Evolutionary conservation across 176 grass and related monocot species (phyloP).

Genomic region (Aegilops longissima): DNA sequence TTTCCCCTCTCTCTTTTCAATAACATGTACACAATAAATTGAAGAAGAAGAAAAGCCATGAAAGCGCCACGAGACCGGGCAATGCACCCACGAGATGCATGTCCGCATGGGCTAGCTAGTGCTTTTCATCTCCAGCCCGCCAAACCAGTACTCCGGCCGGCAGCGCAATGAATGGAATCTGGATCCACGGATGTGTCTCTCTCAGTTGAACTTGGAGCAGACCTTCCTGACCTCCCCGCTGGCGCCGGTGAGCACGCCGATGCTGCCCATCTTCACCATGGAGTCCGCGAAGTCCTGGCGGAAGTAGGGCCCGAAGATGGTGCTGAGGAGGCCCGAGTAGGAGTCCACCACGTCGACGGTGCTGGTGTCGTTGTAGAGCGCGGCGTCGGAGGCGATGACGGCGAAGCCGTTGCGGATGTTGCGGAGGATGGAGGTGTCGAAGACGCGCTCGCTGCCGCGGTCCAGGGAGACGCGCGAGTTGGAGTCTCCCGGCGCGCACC

Average conservation of each 20-base stretch:
- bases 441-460: slow-evolving; percentile 56
- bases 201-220: slow-evolving; percentile 84
- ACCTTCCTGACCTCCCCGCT: slow-evolving; percentile 66
- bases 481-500: slow-evolving; percentile 65
- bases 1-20: background rate
- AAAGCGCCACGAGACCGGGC: background rate
- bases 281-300: slow-evolving; percentile 67
- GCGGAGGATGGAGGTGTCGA: slow-evolving; percentile 74
- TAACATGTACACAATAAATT: slow-evolving; percentile 34
- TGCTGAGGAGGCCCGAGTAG: slow-evolving; percentile 52
- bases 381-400: slow-evolving; percentile 71
- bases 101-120: background rate
- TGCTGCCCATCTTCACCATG: slow-evolving; percentile 75
- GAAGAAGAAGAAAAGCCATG: slow-evolving; percentile 3
- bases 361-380: slow-evolving; percentile 63
- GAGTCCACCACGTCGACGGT: slow-evolving; percentile 78
- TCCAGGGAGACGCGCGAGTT: slow-evolving; percentile 71
- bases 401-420: slow-evolving; percentile 82
- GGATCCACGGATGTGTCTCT: background rate
- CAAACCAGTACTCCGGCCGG: background rate
- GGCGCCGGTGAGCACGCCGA: slow-evolving; percentile 53
- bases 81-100: slow-evolving; percentile 20
- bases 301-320: slow-evolving; percentile 60
- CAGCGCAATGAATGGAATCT: slow-evolving; percentile 22
- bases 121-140: background rate